These are phyloP conservation scores for Warburgia ugandensis DNA, from an alignment of 164 flowering plant species.

Conservation along the genomic window DNA sequence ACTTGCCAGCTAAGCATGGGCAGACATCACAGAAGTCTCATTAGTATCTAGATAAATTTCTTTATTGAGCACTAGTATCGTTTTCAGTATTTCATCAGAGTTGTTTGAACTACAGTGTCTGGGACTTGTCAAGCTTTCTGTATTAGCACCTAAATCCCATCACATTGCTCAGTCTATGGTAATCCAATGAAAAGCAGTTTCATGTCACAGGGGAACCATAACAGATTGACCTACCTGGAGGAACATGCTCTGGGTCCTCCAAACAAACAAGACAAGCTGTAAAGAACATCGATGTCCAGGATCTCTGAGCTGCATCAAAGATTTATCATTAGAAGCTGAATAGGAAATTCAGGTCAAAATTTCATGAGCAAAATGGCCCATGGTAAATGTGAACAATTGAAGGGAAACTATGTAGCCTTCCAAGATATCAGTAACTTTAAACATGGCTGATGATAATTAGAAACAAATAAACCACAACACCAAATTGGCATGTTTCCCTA, in stretches of 20 bases:
- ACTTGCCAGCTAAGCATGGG: no score
- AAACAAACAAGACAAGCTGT: conserved; percentile 83
- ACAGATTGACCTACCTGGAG: conserved; percentile 44
- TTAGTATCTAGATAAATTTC: no score
- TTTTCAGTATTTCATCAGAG: no score
- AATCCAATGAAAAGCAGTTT: not conserved
- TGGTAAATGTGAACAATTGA: not conserved
- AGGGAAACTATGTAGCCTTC: not conserved
- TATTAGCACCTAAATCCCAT: not conserved
- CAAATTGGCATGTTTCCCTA: not conserved
- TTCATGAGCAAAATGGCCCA: not conserved
- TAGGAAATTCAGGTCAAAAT: not conserved
- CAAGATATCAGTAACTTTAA: no score
- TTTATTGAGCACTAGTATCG: no score
- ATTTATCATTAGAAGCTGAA: conserved; percentile 7
- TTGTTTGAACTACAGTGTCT: no score
- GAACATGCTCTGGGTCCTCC: conserved; percentile 52
- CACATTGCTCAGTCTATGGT: not conserved
- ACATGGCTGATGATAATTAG: no score
- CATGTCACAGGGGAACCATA: not conserved
- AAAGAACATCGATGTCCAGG: conserved; percentile 35
- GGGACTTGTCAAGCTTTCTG: no score
- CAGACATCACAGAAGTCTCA: no score
- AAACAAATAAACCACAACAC: no score
- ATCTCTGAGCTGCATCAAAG: conserved; percentile 41